A percentile compares a stretch with the other conserved stretches of the same genome.
These are phyloP conservation scores for Cubamyces lactineus DNA, from an alignment of 768 basidiomycete genomes.

Conservation along the genomic window DNA sequence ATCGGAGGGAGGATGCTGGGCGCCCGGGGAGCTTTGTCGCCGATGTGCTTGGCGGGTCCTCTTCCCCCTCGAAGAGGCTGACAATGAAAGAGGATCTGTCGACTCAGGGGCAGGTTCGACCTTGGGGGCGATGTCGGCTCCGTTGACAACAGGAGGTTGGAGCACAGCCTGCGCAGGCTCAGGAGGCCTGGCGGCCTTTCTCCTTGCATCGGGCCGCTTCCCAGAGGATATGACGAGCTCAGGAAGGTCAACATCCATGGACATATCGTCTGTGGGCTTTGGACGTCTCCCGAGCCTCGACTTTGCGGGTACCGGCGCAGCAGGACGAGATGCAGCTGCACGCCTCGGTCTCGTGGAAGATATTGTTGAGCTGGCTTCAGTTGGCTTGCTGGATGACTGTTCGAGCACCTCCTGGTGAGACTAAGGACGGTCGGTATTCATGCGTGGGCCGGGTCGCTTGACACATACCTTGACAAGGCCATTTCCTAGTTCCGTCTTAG, in stretches of 20 bases:
- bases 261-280: constrained; percentile 3
- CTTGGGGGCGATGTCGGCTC: not conserved
- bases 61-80: constrained; percentile 4
- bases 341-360: constrained; percentile 16
- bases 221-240: constrained; percentile 17
- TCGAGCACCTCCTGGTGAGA: not conserved
- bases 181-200: constrained; percentile 20
- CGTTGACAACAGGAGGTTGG: not conserved
- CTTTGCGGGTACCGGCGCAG: not conserved
- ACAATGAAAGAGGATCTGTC: not conserved
- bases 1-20: not conserved
- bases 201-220: constrained; percentile 20
- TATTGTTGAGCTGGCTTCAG: not conserved
- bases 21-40: not conserved
- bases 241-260: constrained; percentile 16
- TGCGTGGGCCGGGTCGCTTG: not conserved
- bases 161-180: not conserved
- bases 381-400: not conserved
- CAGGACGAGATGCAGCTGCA: constrained; percentile 2
- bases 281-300: not conserved
- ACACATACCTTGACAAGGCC: not conserved
- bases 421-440: not conserved
- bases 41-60: constrained; percentile 14
- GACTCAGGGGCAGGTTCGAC: not conserved
- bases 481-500: not conserved